A percentile compares a stretch with the other conserved stretches of the same genome.
Evolutionary conservation across 106 monocot species (phyloP).

Genomic region (Dendrobium officinale): DNA sequence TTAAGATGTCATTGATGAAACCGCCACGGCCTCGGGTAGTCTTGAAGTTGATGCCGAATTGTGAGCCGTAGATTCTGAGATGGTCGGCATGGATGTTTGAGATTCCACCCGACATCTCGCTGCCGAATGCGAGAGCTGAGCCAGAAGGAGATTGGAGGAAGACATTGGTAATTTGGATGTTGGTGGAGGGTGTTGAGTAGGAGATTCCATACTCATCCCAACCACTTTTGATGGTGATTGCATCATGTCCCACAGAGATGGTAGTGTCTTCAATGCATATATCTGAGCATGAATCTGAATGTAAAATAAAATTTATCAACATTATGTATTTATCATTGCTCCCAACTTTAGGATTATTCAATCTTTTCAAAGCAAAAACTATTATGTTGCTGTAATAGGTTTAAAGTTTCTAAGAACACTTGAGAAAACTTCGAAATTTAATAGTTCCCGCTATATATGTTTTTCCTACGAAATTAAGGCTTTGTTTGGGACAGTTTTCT

Average conservation of each 20-base stretch:
- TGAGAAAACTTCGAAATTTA: neutral
- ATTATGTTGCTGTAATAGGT: neutral
- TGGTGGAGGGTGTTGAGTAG: constrained; percentile 39
- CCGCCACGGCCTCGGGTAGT: constrained; percentile 75
- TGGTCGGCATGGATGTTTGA: constrained; percentile 39
- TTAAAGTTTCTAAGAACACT: neutral
- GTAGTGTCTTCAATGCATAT: constrained; percentile 64
- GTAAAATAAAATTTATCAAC: neutral
- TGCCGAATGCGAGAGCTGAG: constrained; percentile 78
- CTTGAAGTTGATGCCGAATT: constrained; percentile 50
- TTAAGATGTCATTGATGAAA: constrained; percentile 40
- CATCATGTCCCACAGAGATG: constrained; percentile 58
- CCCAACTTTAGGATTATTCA: neutral
- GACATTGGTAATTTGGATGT: constrained; percentile 49
- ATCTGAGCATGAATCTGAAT: constrained; percentile 69
- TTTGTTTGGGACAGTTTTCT: no score
- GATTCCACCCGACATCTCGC: constrained; percentile 93
- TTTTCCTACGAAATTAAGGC: neutral
- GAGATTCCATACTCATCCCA: constrained; percentile 87
- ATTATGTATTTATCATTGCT: neutral
- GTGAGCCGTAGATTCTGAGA: constrained; percentile 42
- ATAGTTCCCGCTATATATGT: neutral
- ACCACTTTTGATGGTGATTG: constrained; percentile 78
- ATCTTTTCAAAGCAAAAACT: neutral
- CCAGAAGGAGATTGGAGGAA: constrained; percentile 35